These are phyloP conservation scores for Annulohypoxylon maeteangense DNA, from an alignment of 495 filamentous ascomycete species.

Conservation along the genomic window DNA sequence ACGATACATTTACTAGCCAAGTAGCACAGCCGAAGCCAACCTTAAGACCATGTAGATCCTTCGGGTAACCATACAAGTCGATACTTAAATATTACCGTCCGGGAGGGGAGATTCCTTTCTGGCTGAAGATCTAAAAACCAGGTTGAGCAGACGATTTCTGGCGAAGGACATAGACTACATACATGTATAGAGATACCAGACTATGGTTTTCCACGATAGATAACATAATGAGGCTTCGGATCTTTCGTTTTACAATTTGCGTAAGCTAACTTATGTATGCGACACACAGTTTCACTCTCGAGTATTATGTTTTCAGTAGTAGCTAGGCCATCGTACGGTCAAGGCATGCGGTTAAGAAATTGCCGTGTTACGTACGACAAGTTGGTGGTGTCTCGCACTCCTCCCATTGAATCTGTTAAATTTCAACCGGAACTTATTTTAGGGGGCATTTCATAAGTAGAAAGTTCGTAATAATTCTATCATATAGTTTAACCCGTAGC, in stretches of 20 bases:
- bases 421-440: not conserved
- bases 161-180: not conserved
- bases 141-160: not conserved
- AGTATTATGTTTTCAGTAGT: conserved; percentile 8
- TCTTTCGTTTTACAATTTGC: not conserved
- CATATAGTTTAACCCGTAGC: not conserved
- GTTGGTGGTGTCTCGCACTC: not conserved
- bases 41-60: not conserved
- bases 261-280: not conserved
- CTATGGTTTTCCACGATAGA: not conserved
- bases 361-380: not conserved
- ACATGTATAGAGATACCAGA: not conserved
- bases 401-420: no score
- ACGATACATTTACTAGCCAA: not conserved
- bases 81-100: no score
- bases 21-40: not conserved
- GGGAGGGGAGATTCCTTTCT: not conserved
- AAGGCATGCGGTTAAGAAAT: no score
- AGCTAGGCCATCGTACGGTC: not conserved
- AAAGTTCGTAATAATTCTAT: not conserved
- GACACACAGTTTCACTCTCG: not conserved
- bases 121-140: not conserved
- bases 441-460: not conserved
- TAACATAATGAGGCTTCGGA: not conserved
- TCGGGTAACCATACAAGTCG: not conserved